Base-by-base conservation (phyloP, 495 filamentous ascomycete genomes). In the Lasiosphaeriaceae sp. region DNA sequence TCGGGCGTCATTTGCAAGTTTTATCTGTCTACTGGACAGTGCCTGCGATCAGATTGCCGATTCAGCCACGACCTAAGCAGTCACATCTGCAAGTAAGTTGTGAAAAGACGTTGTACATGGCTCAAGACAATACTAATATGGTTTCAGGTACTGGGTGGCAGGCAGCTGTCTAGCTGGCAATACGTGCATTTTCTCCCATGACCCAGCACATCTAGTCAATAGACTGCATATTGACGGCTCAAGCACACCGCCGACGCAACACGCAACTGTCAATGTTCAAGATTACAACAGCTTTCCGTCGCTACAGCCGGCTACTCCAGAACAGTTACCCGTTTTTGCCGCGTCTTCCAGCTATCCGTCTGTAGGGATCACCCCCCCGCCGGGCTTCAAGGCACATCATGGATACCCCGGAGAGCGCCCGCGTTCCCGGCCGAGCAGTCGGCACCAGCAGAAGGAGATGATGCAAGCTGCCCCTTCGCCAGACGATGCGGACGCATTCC, bases 181-280 rank as follows among this genome's bases (percentile, higher is more conserved):
- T 55, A 90, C 90, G 12, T 99, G 95, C 72, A 87, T 96, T 55
- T 99, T 99, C 77, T 97, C 93, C 11, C 95, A 99, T 68, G 95
- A 99, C 63, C 95, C 95, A 11, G 85, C 92, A 4, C 80, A 86
- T 57, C 79, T 90, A n/a, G 77, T 90, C 57, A 86, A 83, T 62
- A 82, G 80, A 50, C 77, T 92, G 34, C 82, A 79, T 56, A 68
- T 92, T 21, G 80, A 83, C 44, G 85, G 86, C 41, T 80, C 78
- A 47, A 80, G 76, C 55, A 82, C 82, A 51, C 77, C 86, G 51
- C 84, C 86, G 46, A 76, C 54, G 67, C 86, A 74, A 58, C 70
- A 59, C 26, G 79, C 86, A 12, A 83, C 85, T 55, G 86, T 96
- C 62, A 90, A 95, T 57, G 79, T 96, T 29, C 86, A 90, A 58